Base-by-base conservation (phyloP, 225 moss, liverwort and hornwort species). In the Neckera pumila region DNA sequence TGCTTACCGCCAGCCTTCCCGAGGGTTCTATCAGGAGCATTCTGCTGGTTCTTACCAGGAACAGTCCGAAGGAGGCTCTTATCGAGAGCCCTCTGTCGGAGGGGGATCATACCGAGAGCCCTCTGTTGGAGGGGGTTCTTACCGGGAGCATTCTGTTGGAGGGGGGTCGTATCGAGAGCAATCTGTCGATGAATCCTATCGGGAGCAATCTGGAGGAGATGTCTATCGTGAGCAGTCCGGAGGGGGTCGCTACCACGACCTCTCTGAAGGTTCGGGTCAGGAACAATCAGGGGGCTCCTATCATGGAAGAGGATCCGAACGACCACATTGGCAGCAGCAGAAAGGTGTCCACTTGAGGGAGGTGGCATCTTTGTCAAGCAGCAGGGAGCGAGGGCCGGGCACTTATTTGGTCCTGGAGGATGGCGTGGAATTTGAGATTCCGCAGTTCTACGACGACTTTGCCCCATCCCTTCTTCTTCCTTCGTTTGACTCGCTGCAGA, bases 261-360 rank as follows among this genome's bases (percentile, higher is more conserved):
- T 67, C 60, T 87, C 90, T 45, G 90, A 86, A 70, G 67, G 65
- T 42, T 92, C 88, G 14, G 84, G 70, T 51, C 79, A 87, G 61
- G 91, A 93, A 77, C 92, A 90, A 84, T 94, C 96, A 33, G 98
- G 94, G 78, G 98, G 93, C 40, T 91, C 88, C 21, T 94, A 94
- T 86, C 93, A 91, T 77, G 88, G 88, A 69, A 93, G 93, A 92
- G 93, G 92, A 66, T 88, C 88, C 30, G 95, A 92, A 67, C 93
- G 94, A 77, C 90, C 93, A n/a, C 92, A 91, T 84, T 93, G 89
- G 84, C 92, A 92, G 78, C 92, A 93, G 54, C 95, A 94, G 81
- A 92, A 91, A 90, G 89, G 91, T n/a, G 53, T 88, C 26, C 93
- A 94, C n/a, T 72, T 93, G 75, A 94, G 92, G 85, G 92, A 96